Base-by-base conservation (phyloP, 805 yeast species). In the Saccharomyces kudriavzevii region DNA sequence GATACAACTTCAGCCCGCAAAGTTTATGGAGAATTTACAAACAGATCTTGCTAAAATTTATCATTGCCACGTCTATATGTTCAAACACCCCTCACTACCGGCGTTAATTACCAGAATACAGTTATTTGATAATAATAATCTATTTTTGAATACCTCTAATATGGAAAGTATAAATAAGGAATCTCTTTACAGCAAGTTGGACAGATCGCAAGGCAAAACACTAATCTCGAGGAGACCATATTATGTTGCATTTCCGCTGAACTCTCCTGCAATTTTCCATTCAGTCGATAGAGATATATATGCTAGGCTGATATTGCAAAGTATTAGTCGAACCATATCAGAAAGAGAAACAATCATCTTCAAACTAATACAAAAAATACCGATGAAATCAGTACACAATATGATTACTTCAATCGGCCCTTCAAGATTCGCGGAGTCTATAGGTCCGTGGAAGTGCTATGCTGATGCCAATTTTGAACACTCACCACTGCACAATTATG, bases 401-500 rank as follows among this genome's bases (percentile, higher is more conserved):
- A 78, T 82, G 72, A 81, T 78, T 57, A 72, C 83, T 2, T 61
- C 83, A 13, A 76, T 79, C 53, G 90, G 91, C 2, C 77, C 76
- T 24, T 82, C 90, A 0, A 70, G 91, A 51, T 79, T 79, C 59
- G 75, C 84, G 0, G 71, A 78, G 28, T 76, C 90, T 9, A 62
- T 84, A 52, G 96, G 92, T 0, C 74, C 80, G 6, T 88, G 95
- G 95, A 65, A 80, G 0, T 79, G 84, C 0, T 88, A 86, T 65
- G 92, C 95, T 0, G 82, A 83, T 58, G 82, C 82, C 0, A 70
- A 74, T 0, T 80, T 82, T 5, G 96, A 88, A 66, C 74, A 78
- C 2, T 77, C 83, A 0, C 91, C 95, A 0, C 70, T 87, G 40
- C 79, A 76, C 17, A 68, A 74, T 35, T 64, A 71, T 0, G 69